Percentiles rank a stretch among this genome's conserved stretches.
Evolutionary conservation across 371 early-diverging fungal genomes (phyloP).

Genomic region (Saksenaea vasiformis): DNA sequence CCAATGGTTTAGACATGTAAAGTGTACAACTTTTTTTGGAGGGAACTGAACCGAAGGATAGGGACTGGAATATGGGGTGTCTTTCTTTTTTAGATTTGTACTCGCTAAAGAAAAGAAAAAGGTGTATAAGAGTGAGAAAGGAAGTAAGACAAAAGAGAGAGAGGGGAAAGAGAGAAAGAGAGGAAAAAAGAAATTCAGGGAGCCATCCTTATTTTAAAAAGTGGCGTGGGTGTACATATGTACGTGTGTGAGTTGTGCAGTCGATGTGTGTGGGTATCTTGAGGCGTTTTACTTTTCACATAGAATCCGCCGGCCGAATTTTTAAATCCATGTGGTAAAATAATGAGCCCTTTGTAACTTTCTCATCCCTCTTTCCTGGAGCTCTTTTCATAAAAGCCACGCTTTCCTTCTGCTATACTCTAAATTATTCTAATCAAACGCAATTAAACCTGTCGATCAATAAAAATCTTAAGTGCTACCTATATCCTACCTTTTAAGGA

Average conservation of each 20-base stretch:
- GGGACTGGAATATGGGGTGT: neutral
- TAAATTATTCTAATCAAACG: neutral
- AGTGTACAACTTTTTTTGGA: neutral
- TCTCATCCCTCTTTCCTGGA: neutral
- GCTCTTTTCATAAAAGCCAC: neutral
- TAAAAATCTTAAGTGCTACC: slow-evolving; percentile 1
- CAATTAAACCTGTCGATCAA: slow-evolving; percentile 6
- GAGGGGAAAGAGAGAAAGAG: neutral
- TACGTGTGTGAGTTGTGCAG: too few species aligned
- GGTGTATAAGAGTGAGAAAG: neutral
- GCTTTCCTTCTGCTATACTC: neutral
- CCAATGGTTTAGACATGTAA: slow-evolving; percentile 22
- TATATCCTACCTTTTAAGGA: too few species aligned
- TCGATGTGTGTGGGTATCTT: too few species aligned
- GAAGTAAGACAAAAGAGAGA: neutral
- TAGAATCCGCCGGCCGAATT: too few species aligned
- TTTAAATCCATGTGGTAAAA: too few species aligned
- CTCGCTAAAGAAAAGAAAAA: neutral
- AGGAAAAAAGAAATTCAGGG: neutral
- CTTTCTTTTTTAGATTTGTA: neutral
- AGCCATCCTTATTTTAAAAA: neutral
- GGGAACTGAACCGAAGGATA: neutral
- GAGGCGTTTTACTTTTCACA: too few species aligned
- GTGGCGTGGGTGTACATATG: neutral
- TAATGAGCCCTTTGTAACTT: neutral